Conservation (phyloP, 257 asterid genomes). For the Eustoma russellianum region DNA sequence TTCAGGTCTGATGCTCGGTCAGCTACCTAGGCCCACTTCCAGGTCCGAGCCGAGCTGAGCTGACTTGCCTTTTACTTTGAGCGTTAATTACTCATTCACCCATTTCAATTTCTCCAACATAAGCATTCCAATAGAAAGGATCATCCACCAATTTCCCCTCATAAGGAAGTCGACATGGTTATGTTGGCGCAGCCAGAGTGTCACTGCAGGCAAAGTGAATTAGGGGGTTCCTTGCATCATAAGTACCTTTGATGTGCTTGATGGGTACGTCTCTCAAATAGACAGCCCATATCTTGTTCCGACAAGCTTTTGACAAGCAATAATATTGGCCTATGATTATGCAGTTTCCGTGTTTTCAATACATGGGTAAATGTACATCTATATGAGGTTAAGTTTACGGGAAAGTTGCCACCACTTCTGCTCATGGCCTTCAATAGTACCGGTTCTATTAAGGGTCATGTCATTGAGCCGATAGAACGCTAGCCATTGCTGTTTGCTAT, state of each 20-base stretch:
- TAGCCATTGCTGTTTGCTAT: conserved; percentile 82
- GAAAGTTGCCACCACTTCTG: conserved; percentile 96
- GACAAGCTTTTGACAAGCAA: conserved; percentile 67
- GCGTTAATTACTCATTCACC: no score
- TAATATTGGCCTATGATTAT: conserved; percentile 86
- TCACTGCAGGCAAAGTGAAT: conserved; percentile 97
- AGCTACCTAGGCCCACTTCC: no score
- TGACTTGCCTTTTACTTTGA: no score
- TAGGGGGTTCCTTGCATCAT: conserved; percentile 75
- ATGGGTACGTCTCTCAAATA: conserved; percentile 48
- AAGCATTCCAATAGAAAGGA: conserved; percentile 96
- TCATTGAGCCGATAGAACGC: conserved; percentile 67
- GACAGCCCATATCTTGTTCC: conserved; percentile 76
- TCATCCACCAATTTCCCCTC: conserved; percentile 83
- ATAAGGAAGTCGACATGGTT: conserved; percentile 83
- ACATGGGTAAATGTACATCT: conserved; percentile 95
- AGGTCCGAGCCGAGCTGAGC: no score
- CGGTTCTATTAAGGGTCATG: conserved; percentile 64
- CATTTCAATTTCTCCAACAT: conserved; percentile 80
- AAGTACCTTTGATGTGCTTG: conserved; percentile 82
- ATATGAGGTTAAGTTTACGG: conserved; percentile 90
- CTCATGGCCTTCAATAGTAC: conserved; percentile 88
- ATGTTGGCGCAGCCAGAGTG: conserved; percentile 78
- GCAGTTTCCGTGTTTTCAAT: conserved; percentile 65
- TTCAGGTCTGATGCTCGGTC: no score